phyloP scores from a whole-genome alignment of 306 rosid genomes.

The Cajanus cajan region DNA sequence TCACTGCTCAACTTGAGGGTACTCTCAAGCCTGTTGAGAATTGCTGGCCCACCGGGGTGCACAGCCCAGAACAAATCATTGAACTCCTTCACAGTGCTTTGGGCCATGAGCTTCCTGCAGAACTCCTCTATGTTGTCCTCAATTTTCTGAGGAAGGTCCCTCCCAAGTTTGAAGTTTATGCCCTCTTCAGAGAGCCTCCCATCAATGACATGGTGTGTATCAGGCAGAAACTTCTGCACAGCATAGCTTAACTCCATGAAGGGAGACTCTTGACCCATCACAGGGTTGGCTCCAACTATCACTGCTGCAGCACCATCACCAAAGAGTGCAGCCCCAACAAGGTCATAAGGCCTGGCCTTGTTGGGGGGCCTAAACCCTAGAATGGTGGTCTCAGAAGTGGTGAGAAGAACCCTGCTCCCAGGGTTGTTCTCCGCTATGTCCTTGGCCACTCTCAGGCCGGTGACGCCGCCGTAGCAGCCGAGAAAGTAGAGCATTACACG shows the following conservation, averaged over 20 bases:
- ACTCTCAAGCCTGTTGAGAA: constrained; percentile 69
- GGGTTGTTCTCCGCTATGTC: constrained; percentile 98
- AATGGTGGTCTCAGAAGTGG: constrained; percentile 90
- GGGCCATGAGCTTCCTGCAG: constrained; percentile 64
- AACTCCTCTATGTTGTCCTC: constrained; percentile 88
- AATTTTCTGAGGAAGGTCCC: constrained; percentile 91
- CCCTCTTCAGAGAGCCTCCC: constrained; percentile 85
- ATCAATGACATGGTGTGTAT: constrained; percentile 72
- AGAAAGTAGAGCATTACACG: constrained; percentile 89
- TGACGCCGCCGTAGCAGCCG: constrained; percentile 93
- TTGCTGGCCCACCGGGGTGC: constrained; percentile 96
- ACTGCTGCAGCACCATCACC: constrained; percentile 96
- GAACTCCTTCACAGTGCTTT: constrained; percentile 41
- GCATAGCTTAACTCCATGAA: constrained; percentile 83
- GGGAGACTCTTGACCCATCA: constrained; percentile 53
- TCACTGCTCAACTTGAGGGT: constrained; percentile 51
- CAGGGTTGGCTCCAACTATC: constrained; percentile 70
- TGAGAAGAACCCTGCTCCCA: constrained; percentile 65
- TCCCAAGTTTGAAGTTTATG: constrained; percentile 83
- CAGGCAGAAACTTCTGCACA: constrained; percentile 76
- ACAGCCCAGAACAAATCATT: constrained; percentile 93
- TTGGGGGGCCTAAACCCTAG: constrained; percentile 91
- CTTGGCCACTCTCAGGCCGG: constrained; percentile 89
- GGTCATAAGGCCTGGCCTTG: constrained; percentile 81
- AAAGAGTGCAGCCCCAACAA: constrained; percentile 97